Conservation (phyloP, 2,329 filamentous ascomycete genomes). For the Cordyceps militaris region DNA sequence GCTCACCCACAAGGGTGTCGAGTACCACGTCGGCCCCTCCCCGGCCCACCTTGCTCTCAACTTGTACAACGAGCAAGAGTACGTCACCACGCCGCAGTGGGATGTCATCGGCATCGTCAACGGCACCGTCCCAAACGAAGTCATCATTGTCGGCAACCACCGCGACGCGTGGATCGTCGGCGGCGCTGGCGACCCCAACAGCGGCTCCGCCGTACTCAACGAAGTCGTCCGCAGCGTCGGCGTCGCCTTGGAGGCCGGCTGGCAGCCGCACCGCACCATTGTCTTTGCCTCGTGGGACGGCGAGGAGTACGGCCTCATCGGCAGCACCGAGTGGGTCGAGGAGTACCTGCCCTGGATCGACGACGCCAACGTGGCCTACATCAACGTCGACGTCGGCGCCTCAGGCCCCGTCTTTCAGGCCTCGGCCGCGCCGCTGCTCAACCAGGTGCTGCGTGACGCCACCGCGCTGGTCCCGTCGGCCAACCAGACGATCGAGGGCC, state of each 20-base stretch:
- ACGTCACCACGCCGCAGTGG: slow-evolving; percentile 77
- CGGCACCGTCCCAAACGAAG: slow-evolving; percentile 75
- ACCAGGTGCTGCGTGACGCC: slow-evolving; percentile 63
- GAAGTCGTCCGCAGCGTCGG: slow-evolving; percentile 73
- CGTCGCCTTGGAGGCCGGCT: slow-evolving; percentile 53
- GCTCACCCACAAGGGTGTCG: slow-evolving; percentile 69
- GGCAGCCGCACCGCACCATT: slow-evolving; percentile 70
- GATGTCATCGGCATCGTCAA: slow-evolving; percentile 91
- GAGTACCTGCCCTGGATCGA: slow-evolving; percentile 78
- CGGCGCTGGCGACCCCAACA: slow-evolving; percentile 78
- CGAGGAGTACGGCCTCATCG: slow-evolving; percentile 79
- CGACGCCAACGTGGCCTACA: slow-evolving; percentile 66
- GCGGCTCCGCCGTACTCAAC: slow-evolving; percentile 70
- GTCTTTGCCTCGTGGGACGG: slow-evolving; percentile 82
- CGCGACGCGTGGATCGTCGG: slow-evolving; percentile 84
- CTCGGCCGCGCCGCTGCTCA: slow-evolving; percentile 66
- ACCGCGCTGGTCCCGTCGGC: slow-evolving; percentile 58
- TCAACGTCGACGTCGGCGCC: slow-evolving; percentile 77
- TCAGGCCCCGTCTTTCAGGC: slow-evolving; percentile 56
- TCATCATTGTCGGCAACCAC: slow-evolving; percentile 86
- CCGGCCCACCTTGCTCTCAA: slow-evolving; percentile 66
- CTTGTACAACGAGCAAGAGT: slow-evolving; percentile 72
- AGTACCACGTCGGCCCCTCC: slow-evolving; percentile 80
- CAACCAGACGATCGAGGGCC: slow-evolving; percentile 65
- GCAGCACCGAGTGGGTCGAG: slow-evolving; percentile 89